A percentile compares a stretch with the other conserved stretches of the same genome.
Conservation (phyloP, 306 rosid species). For the Prunus kanzakura region DNA sequence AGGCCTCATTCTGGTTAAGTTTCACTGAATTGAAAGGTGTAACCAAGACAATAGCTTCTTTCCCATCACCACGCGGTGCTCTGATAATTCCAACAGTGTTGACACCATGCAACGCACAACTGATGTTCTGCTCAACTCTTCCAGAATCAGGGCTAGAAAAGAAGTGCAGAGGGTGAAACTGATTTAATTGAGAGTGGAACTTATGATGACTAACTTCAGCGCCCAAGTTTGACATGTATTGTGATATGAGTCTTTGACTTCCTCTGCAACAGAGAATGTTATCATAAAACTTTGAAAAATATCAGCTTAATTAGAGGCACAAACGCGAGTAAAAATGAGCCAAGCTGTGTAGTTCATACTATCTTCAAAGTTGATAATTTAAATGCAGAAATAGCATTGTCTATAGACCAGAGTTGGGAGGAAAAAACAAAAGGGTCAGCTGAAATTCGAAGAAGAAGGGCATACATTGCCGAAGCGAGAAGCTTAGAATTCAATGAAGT, state of each 20-base stretch:
- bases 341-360: neutral
- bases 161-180: constrained; percentile 74
- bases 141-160: constrained; percentile 71
- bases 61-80: constrained; percentile 96
- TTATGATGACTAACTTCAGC: constrained; percentile 82
- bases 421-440: neutral
- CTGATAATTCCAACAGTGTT: constrained; percentile 84
- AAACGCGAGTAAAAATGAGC: neutral
- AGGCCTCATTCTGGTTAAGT: constrained; percentile 51
- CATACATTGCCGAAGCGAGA: constrained; percentile 42
- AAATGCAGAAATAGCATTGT: neutral
- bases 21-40: constrained; percentile 69
- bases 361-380: neutral
- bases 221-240: constrained; percentile 65
- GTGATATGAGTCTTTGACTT: constrained; percentile 60
- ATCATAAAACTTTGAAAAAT: neutral
- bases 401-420: neutral
- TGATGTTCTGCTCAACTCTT: constrained; percentile 42
- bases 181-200: constrained; percentile 56
- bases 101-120: constrained; percentile 61
- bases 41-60: constrained; percentile 92
- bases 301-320: neutral
- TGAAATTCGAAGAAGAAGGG: neutral
- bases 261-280: constrained; percentile 39
- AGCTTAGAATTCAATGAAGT: constrained; percentile 36